These are phyloP conservation scores for Jatropha multifida DNA, from an alignment of 441 rosid genomes.

Conservation along the genomic window DNA sequence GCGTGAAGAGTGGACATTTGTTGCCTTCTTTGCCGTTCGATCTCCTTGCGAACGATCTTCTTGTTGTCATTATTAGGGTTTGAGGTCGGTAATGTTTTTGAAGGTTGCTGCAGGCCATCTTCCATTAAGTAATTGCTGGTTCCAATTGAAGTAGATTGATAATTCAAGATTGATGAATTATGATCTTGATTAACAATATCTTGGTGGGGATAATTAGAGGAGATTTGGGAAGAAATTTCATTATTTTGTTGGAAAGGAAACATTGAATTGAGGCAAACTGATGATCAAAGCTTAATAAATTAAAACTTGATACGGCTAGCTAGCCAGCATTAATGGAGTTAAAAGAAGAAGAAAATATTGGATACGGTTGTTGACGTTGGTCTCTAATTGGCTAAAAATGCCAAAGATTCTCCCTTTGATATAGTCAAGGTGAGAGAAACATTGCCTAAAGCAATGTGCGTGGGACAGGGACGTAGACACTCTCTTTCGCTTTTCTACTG, in stretches of 20 bases:
- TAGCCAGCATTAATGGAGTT: too few relatives aligned
- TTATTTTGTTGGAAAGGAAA: conserved; percentile 31
- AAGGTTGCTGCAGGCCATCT: conserved; percentile 11
- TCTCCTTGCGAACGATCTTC: conserved; percentile 41
- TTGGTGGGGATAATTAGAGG: conserved; percentile 25
- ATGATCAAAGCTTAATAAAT: not conserved
- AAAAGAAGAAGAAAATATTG: not conserved
- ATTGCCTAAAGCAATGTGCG: not conserved
- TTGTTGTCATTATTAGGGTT: conserved; percentile 17
- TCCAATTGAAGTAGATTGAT: too few relatives aligned
- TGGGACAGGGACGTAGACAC: not conserved
- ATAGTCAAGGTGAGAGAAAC: conserved; percentile 12
- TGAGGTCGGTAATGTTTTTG: conserved; percentile 9
- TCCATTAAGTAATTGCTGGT: not conserved
- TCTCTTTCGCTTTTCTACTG: conserved; percentile 5
- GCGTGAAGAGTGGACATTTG: conserved; percentile 35
- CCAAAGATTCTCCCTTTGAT: conserved; percentile 17
- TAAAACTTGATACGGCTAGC: not conserved
- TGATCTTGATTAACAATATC: conserved; percentile 20
- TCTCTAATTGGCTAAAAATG: not conserved
- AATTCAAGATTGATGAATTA: conserved; percentile 20
- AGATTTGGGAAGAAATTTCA: conserved; percentile 19
- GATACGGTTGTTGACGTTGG: conserved; percentile 13
- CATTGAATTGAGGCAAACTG: conserved; percentile 20
- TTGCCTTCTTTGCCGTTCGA: conserved; percentile 45